Evolutionary conservation across 768 basidiomycete species (phyloP), one percentile per base, ranked within the genome.

Genomic region (Leccinum subgranulosum): DNA sequence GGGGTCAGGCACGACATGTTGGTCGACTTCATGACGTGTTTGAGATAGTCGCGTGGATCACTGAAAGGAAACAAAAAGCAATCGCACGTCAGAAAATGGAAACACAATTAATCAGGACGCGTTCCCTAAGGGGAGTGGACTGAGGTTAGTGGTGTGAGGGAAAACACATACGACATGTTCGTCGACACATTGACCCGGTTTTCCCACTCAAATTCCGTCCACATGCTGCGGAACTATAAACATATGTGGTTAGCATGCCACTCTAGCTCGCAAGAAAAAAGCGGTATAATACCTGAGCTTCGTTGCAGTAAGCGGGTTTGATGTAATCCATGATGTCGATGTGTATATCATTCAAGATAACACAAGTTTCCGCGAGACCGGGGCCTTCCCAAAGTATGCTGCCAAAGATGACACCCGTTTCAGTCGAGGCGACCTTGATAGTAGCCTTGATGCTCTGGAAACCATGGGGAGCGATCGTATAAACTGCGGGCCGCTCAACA

Each of bases 171-270:
- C 89, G 87, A 83, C 73, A 95, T 84, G 23, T 84, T 74, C 48
- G 87, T 90, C 62, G 86, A 87, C 54, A 98, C 92, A 68, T 98
- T 98, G 55, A 98, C 96, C 65, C 95, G 84, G 76, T 99, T 99
- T 81, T 99, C 96, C 96, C 96, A 99, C 73, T 99, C 96, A 67
- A 99, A 99, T 73, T 98, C 97, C 27, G 95, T 99, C 96, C 96
- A 97, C 94, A 96, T 96, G 72, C 85, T 92, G 31, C 96, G 85
- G 85, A 96, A 96, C 90, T 95, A 39, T 28, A 31, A 29, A 28
- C 43, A 23, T 12, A 23, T 51, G 52, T 29, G 25, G 48, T 68
- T 41, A 63, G 47, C 23, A 47, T 12, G 12, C n/a, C 5, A 11
- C 29, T 28, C 4, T 6, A 48, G 39, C 17, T 39, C 9, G 39